These are phyloP conservation scores for Dryas drummondii DNA, from an alignment of 306 rosid species.

Conservation along the genomic window DNA sequence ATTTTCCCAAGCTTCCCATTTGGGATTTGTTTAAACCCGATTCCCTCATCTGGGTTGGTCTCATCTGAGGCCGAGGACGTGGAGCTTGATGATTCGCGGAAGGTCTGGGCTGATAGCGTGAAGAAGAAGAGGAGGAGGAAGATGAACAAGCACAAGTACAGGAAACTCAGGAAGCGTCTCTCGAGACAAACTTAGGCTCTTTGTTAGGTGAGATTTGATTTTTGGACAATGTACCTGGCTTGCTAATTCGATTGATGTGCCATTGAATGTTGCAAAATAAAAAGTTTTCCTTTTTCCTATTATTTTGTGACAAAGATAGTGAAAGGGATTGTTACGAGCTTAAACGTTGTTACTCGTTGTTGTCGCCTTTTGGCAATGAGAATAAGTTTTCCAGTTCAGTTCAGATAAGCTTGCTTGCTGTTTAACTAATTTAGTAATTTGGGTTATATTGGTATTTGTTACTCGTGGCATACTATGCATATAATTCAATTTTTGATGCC, in stretches of 20 bases:
- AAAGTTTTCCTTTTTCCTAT: conserved; percentile 22
- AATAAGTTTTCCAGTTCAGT: not conserved
- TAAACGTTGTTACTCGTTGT: not conserved
- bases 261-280: conserved; percentile 14
- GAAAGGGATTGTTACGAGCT: conserved; percentile 11
- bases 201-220: conserved; percentile 39
- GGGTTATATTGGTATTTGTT: too few relatives aligned
- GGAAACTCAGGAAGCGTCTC: conserved; percentile 69
- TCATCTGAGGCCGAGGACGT: conserved; percentile 30
- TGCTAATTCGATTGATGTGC: not conserved
- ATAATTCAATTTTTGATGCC: too few relatives aligned
- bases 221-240: conserved; percentile 19
- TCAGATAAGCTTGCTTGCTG: too few relatives aligned
- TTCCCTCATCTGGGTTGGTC: conserved; percentile 27
- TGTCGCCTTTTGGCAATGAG: not conserved
- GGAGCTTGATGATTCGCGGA: conserved; percentile 42
- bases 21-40: conserved; percentile 47
- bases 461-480: too few relatives aligned
- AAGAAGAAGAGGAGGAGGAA: conserved; percentile 85
- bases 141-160: conserved; percentile 85
- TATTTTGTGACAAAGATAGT: not conserved
- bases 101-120: conserved; percentile 76
- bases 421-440: too few relatives aligned
- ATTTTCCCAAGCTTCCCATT: conserved; percentile 58
- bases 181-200: conserved; percentile 50